Conservation (phyloP, 805 yeast genomes). For the Wickerhamiella dianesei region DNA sequence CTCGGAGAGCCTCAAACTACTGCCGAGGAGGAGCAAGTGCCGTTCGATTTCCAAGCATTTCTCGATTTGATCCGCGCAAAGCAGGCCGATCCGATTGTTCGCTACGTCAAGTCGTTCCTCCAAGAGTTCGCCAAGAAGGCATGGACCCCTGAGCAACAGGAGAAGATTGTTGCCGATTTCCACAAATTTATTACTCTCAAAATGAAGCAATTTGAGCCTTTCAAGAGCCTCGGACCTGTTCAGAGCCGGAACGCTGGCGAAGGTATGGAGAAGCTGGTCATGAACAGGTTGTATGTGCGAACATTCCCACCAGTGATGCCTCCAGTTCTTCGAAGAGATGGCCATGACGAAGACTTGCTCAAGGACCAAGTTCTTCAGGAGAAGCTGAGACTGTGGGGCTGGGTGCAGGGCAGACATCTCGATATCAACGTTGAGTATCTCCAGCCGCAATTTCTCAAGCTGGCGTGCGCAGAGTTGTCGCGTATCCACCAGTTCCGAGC, state of each 20-base stretch:
- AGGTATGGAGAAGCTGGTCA: slow-evolving; percentile 83
- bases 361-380: slow-evolving; percentile 41
- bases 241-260: slow-evolving; percentile 61
- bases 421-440: slow-evolving; percentile 51
- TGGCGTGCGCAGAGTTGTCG: slow-evolving; percentile 60
- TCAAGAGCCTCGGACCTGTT: slow-evolving; percentile 36
- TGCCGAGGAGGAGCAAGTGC: slow-evolving; percentile 11
- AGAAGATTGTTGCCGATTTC: slow-evolving; percentile 65
- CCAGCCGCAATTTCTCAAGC: slow-evolving; percentile 38
- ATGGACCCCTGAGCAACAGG: slow-evolving; percentile 69
- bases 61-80: slow-evolving; percentile 55
- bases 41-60: slow-evolving; percentile 77
- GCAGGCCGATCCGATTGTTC: slow-evolving; percentile 76
- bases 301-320: slow-evolving; percentile 71
- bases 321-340: slow-evolving; percentile 32
- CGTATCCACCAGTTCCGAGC: slow-evolving; percentile 77
- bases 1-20: slow-evolving; percentile 5
- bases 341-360: slow-evolving; percentile 48
- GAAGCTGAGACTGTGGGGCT: slow-evolving; percentile 49
- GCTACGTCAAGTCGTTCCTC: slow-evolving; percentile 73
- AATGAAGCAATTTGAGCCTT: slow-evolving; percentile 46
- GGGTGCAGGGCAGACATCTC: slow-evolving; percentile 61
- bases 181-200: slow-evolving; percentile 43
- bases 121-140: slow-evolving; percentile 55
- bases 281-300: slow-evolving; percentile 68